Evolutionary conservation across 225 moss, liverwort and hornwort genomes (phyloP).

Genomic region (Sphagnum contortum): DNA sequence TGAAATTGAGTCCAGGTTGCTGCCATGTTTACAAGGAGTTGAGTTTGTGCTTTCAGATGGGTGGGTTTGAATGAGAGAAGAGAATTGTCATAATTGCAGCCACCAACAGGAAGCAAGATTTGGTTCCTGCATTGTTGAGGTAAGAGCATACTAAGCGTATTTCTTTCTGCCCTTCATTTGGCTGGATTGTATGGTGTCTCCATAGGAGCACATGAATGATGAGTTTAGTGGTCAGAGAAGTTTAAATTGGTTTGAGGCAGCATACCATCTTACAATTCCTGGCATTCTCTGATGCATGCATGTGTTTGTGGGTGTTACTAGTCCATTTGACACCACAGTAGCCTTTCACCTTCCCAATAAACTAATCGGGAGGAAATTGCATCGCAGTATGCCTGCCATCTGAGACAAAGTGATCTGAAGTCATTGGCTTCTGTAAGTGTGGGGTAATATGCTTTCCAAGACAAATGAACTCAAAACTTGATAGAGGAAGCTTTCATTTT

Average conservation of each 20-base stretch:
- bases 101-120: slow-evolving; percentile 76
- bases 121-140: slow-evolving; percentile 77
- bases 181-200: no score
- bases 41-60: slow-evolving; percentile 34
- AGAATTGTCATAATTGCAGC: slow-evolving; percentile 74
- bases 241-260: no score
- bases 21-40: no score
- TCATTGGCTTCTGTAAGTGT: slow-evolving; percentile 62
- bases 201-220: no score
- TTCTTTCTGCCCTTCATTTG: no score
- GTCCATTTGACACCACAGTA: slow-evolving; percentile 67
- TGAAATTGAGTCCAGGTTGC: no score
- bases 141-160: slow-evolving; percentile 1
- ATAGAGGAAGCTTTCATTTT: no score
- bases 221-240: no score
- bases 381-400: slow-evolving; percentile 70
- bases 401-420: slow-evolving; percentile 47
- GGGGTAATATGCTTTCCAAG: slow-evolving; percentile 18
- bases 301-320: slow-evolving; percentile 9
- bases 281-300: no score
- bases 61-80: slow-evolving; percentile 69
- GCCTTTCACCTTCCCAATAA: slow-evolving; percentile 65
- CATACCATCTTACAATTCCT: no score
- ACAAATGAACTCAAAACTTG: no score
- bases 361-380: slow-evolving; percentile 69